These are phyloP conservation scores for Trichoderma aggressivum DNA, from an alignment of 2,329 filamentous ascomycete genomes.

Conservation along the genomic window DNA sequence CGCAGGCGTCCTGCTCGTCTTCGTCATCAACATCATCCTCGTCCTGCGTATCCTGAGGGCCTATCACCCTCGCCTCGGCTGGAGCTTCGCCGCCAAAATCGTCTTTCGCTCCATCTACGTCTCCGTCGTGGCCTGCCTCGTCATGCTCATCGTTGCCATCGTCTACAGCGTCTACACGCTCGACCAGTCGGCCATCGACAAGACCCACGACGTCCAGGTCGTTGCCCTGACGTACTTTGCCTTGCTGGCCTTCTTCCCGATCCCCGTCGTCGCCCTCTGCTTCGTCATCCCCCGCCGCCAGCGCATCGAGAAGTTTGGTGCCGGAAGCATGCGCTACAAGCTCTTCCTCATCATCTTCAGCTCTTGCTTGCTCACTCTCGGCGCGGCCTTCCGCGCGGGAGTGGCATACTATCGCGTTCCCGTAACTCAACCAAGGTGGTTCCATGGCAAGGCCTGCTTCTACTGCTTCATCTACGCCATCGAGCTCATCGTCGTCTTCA, in stretches of 20 bases:
- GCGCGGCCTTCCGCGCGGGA: conserved; percentile 66
- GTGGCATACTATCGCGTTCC: conserved; percentile 53
- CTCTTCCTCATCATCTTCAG: conserved; percentile 60
- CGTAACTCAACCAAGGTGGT: conserved; percentile 59
- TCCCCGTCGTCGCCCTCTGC: conserved; percentile 52
- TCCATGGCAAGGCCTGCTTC: conserved; percentile 67
- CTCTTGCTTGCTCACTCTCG: conserved; percentile 59
- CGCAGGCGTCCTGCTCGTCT: conserved; percentile 71
- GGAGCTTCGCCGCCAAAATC: conserved; percentile 53
- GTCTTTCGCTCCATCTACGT: conserved; percentile 57
- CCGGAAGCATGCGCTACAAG: conserved; percentile 65
- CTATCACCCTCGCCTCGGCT: conserved; percentile 67
- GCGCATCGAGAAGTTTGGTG: conserved; percentile 51
- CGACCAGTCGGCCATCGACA: conserved; percentile 42
- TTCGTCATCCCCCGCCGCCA: conserved; percentile 46
- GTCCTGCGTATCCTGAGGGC: conserved; percentile 71
- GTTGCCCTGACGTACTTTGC: conserved; percentile 61
- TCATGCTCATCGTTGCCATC: conserved; percentile 63
- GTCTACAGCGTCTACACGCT: conserved; percentile 68
- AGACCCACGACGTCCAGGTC: conserved; percentile 63
- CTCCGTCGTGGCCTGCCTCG: conserved; percentile 55
- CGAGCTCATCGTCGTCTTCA: conserved; percentile 66
- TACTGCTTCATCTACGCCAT: conserved; percentile 76
- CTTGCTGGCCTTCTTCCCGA: conserved; percentile 56
- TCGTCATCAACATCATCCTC: conserved; percentile 75